Base-by-base conservation (phyloP, 2,329 filamentous ascomycete genomes). In the Diaporthe sp. region DNA sequence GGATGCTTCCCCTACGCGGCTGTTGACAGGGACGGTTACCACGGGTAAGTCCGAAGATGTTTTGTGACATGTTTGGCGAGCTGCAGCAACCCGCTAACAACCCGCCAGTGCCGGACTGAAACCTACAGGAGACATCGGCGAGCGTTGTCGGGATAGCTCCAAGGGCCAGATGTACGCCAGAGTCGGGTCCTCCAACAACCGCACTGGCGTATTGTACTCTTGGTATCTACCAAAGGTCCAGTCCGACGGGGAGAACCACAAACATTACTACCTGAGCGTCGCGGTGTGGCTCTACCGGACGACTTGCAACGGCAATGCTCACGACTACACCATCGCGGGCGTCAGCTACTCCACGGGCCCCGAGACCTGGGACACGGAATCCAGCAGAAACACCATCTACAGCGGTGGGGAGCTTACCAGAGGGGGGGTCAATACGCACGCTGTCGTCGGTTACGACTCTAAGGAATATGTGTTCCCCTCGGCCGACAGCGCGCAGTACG, bases 141-240 rank as follows among this genome's bases (percentile, higher is more conserved):
- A 60, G 57, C 57, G 57, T 39, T 60, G 57, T 60, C 31, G 57
- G 8, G 57, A 60, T 5, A 60, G 57, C 22, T 60, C 57, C 17
- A 60, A 60, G 20, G 57, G 57, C 6, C 57, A 60, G 34, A 60
- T 60, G 4, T 60, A 60, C 34, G 57, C 57, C 34, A 39, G 57
- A 28, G 57, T 60, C 57, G 57, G 57, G 10, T 60, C 57, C 4
- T 60, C 57, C 57, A 60, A 39, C 4, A 60, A 60, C 10, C 57
- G 57, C 22, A 60, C 57, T 39, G 57, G 31, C 8, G 57, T 60
- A 15, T n/a, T 60, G 34, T 60, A 60, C 34, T 60, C 57, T 2
- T 60, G 57, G 57, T 60, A 60, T 4, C 57, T 60, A 31, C 34
- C 57, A 10, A 60, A 60, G 57, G 57, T 60, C 31, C 57, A 60